phyloP scores from a whole-genome alignment of 2,329 filamentous ascomycete species.

The Phyllosticta citriasiana region DNA sequence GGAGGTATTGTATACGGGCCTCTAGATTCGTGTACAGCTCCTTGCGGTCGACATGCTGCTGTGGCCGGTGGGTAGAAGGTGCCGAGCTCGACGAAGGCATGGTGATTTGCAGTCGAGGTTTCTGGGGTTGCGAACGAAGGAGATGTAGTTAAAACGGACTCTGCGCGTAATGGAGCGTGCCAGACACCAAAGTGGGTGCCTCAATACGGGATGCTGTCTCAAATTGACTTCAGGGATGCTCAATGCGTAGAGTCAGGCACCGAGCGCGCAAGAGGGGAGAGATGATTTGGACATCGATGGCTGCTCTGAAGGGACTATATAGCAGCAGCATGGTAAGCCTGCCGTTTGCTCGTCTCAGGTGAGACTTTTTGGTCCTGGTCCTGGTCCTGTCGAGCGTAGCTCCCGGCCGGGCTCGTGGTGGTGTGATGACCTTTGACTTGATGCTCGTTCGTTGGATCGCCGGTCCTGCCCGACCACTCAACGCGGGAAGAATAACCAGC shows the following conservation, averaged over 20 bases:
- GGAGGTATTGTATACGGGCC: conserved; percentile 59
- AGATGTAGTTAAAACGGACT: background rate
- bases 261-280: background rate
- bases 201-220: background rate
- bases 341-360: conserved; percentile 1
- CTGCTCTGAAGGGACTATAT: background rate
- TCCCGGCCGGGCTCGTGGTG: background rate
- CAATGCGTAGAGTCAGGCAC: background rate
- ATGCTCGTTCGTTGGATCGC: conserved; percentile 9
- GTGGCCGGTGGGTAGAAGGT: conserved; percentile 17
- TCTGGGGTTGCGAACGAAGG: background rate
- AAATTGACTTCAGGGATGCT: background rate
- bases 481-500: background rate
- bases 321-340: background rate
- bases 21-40: conserved; percentile 63
- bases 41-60: conserved; percentile 57
- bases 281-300: background rate
- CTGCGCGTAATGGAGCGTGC: background rate
- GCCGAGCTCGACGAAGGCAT: conserved; percentile 3
- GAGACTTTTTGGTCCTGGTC: background rate
- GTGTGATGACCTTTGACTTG: conserved; percentile 1
- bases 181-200: background rate
- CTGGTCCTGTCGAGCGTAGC: conserved; percentile 1
- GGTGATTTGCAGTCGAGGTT: background rate
- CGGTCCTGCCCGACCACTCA: background rate